Percentiles rank a stretch among this genome's conserved stretches.
These are phyloP conservation scores for Citrus mangshanensis DNA, from an alignment of 345 rosid species.

Conservation along the genomic window DNA sequence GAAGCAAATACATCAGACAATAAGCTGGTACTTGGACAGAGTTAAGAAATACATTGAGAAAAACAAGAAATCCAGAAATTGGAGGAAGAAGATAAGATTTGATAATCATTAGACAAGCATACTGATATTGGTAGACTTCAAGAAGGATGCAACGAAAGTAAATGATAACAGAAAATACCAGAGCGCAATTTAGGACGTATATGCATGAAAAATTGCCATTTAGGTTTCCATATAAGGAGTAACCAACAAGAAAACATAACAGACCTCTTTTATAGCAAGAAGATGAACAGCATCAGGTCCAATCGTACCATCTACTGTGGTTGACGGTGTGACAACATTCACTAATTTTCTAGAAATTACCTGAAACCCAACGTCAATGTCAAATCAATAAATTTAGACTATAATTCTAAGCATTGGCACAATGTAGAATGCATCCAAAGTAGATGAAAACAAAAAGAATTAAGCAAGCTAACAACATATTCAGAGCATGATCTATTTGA, in stretches of 20 bases:
- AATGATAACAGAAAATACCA: neutral
- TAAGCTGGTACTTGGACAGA: neutral
- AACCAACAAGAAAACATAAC: constrained; percentile 18
- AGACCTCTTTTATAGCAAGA: constrained; percentile 90
- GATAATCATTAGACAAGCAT: neutral
- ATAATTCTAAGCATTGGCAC: neutral
- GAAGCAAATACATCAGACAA: neutral
- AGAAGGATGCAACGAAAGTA: neutral
- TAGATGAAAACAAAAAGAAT: neutral
- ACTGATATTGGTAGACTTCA: neutral
- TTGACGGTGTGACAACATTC: constrained; percentile 81
- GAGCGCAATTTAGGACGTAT: neutral
- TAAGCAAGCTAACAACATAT: neutral
- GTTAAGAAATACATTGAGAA: neutral
- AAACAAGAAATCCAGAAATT: neutral
- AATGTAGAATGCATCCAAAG: constrained; percentile 5
- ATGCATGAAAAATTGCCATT: neutral
- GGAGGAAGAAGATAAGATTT: neutral
- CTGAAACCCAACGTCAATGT: constrained; percentile 38
- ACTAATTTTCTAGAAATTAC: constrained; percentile 75
- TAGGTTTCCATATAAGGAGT: neutral
- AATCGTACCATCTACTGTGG: constrained; percentile 61
- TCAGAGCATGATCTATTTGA: neutral
- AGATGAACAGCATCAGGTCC: constrained; percentile 95
- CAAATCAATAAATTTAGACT: constrained; percentile 15